Evolutionary conservation across 2,329 filamentous ascomycete genomes (phyloP).

Genomic region (Dothidotthia symphoricarpi): DNA sequence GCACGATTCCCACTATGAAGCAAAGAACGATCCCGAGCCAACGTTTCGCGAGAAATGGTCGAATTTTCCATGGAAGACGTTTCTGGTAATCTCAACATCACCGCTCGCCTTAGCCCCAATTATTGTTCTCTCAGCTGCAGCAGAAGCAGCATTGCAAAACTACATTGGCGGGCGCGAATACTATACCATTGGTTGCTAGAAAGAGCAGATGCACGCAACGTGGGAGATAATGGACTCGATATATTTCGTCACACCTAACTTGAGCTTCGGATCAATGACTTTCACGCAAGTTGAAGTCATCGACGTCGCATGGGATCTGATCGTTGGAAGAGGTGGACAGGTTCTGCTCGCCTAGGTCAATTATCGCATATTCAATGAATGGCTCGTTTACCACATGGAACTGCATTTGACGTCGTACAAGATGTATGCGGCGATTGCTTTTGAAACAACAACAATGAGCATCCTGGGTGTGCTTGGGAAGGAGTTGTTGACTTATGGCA

Average conservation of each 20-base stretch:
- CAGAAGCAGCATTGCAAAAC: slow-evolving; percentile 27
- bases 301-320: slow-evolving; percentile 42
- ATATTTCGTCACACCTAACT: slow-evolving; percentile 37
- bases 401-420: slow-evolving; percentile 31
- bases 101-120: slow-evolving; percentile 28
- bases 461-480: slow-evolving; percentile 35
- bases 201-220: slow-evolving; percentile 25
- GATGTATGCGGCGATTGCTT: slow-evolving; percentile 29
- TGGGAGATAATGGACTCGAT: slow-evolving; percentile 38
- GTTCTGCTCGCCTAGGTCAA: slow-evolving; percentile 34
- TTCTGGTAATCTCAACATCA: slow-evolving; percentile 15
- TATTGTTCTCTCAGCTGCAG: slow-evolving; percentile 26
- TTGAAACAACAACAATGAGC: slow-evolving; percentile 28
- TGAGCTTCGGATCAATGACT: slow-evolving; percentile 31
- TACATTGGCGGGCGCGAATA: slow-evolving; percentile 29
- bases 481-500: slow-evolving; percentile 27
- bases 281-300: slow-evolving; percentile 42
- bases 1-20: no score
- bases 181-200: slow-evolving; percentile 37
- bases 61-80: slow-evolving; percentile 24
- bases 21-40: background rate
- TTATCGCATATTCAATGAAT: slow-evolving; percentile 42
- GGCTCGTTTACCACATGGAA: slow-evolving; percentile 39
- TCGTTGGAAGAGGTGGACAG: slow-evolving; percentile 39
- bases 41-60: slow-evolving; percentile 12